These are phyloP conservation scores for Monosporozyma servazzii DNA, from an alignment of 805 yeast species.

Conservation along the genomic window DNA sequence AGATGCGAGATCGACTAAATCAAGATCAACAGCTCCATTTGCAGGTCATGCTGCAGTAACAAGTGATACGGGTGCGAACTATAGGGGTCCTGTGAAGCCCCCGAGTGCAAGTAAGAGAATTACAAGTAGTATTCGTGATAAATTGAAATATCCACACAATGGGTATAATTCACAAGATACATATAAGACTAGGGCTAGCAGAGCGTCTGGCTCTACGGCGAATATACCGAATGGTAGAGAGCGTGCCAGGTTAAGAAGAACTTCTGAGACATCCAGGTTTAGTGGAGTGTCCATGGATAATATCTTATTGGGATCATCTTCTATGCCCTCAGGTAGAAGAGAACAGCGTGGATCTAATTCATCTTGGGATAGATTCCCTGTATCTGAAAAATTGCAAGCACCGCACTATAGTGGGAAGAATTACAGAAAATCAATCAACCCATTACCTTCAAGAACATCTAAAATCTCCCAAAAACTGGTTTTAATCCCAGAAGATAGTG, in stretches of 20 bases:
- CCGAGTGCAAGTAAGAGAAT: neutral
- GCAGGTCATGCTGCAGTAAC: constrained; percentile 46
- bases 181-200: neutral
- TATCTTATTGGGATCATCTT: constrained; percentile 68
- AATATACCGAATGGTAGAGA: neutral
- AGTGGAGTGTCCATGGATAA: constrained; percentile 76
- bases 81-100: neutral
- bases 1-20: constrained; percentile 59
- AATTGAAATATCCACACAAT: constrained; percentile 5
- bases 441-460: constrained; percentile 48
- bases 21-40: constrained; percentile 58
- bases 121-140: neutral
- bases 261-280: constrained; percentile 34
- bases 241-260: neutral
- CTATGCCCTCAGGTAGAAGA: constrained; percentile 67
- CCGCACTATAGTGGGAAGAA: neutral
- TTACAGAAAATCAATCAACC: constrained; percentile 17
- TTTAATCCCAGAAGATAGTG: constrained; percentile 54
- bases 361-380: constrained; percentile 21
- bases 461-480: constrained; percentile 82
- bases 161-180: neutral
- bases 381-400: constrained; percentile 7
- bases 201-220: neutral
- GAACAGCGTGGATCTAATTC: constrained; percentile 36
- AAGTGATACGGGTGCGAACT: neutral